Percentiles rank a stretch among this genome's conserved stretches.
phyloP scores from a whole-genome alignment of 805 yeast species.

The Clavispora fructus region DNA sequence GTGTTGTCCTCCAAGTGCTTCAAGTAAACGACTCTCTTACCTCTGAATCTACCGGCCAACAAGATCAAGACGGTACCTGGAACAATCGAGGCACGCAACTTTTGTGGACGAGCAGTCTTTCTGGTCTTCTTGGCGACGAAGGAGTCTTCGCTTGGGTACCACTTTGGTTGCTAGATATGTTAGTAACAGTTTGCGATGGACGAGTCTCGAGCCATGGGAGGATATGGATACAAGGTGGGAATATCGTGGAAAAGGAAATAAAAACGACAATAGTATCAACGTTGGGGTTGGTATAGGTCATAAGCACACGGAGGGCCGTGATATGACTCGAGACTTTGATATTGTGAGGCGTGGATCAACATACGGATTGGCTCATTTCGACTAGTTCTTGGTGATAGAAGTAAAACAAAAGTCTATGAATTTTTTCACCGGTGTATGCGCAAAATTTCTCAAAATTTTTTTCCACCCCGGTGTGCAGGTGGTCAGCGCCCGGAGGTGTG shows the following conservation, averaged over 20 bases:
- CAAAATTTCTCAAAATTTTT: constrained; percentile 16
- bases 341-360: constrained; percentile 9
- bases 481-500: constrained; percentile 1
- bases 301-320: background rate
- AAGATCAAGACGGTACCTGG: constrained; percentile 98
- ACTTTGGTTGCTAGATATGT: constrained; percentile 64
- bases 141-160: constrained; percentile 91
- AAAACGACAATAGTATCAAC: background rate
- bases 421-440: constrained; percentile 14
- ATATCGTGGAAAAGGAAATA: background rate
- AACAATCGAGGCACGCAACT: constrained; percentile 89
- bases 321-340: background rate
- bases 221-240: background rate
- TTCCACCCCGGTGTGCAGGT: constrained; percentile 8
- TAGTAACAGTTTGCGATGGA: constrained; percentile 10
- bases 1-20: constrained; percentile 98
- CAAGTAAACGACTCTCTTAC: constrained; percentile 98
- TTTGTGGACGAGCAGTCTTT: constrained; percentile 89
- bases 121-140: constrained; percentile 85
- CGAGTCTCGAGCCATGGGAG: background rate
- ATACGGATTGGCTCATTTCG: constrained; percentile 32
- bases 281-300: background rate
- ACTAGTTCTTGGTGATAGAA: constrained; percentile 17
- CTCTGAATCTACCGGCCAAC: constrained; percentile 99
- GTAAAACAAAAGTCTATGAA: constrained; percentile 18